Evolutionary conservation across 2,329 filamentous ascomycete species (phyloP).

Genomic region (Clathrospora elynae): DNA sequence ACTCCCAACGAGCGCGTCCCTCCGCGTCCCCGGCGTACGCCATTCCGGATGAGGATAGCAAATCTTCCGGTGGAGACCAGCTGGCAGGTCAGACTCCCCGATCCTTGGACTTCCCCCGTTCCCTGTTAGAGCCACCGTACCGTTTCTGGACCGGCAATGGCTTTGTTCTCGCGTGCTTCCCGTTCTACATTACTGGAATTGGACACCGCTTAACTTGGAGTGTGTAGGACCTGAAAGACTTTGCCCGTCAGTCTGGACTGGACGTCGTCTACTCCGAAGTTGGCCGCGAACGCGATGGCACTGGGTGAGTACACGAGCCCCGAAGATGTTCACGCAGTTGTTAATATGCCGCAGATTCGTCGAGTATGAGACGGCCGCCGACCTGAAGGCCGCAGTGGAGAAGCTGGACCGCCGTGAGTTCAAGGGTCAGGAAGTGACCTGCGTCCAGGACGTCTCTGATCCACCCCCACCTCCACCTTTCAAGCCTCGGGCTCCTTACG

Average conservation of each 20-base stretch:
- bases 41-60: conserved; percentile 96
- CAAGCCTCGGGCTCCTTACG: conserved; percentile 43
- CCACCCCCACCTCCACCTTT: conserved; percentile 45
- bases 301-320: conserved; percentile 69
- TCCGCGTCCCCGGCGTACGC: conserved; percentile 87
- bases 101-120: conserved; percentile 51
- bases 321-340: background rate
- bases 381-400: conserved; percentile 88
- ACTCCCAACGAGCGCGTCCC: conserved; percentile 67
- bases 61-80: conserved; percentile 97
- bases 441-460: conserved; percentile 76
- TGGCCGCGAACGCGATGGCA: conserved; percentile 85
- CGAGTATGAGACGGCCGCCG: conserved; percentile 91
- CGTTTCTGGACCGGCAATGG: conserved; percentile 46
- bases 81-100: conserved; percentile 96
- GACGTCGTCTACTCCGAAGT: conserved; percentile 99
- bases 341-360: conserved; percentile 71
- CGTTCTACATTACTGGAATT: conserved; percentile 43
- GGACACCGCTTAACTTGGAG: conserved; percentile 76
- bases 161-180: conserved; percentile 44
- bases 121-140: conserved; percentile 44
- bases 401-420: conserved; percentile 94
- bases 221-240: conserved; percentile 98
- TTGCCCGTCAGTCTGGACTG: conserved; percentile 92
- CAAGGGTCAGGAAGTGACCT: conserved; percentile 85